A percentile compares a stretch with the other conserved stretches of the same genome.
Evolutionary conservation across 2,329 filamentous ascomycete species (phyloP).

Genomic region (Fusarium hainanense): DNA sequence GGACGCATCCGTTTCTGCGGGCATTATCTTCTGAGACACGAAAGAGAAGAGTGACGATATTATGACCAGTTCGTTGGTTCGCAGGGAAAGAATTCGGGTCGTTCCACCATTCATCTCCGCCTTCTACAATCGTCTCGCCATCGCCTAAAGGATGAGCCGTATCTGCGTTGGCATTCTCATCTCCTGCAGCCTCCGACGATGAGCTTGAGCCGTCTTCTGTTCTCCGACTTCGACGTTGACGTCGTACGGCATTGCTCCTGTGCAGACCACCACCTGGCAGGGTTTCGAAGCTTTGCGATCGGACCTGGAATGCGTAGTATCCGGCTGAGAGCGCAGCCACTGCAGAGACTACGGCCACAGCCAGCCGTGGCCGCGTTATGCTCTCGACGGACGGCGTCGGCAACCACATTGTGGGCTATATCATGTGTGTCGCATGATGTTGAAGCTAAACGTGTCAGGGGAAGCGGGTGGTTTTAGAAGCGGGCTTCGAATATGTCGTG

Average conservation of each 20-base stretch:
- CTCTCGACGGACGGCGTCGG: constrained; percentile 64
- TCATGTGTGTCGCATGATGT: constrained; percentile 50
- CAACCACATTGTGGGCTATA: constrained; percentile 58
- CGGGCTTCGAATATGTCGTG: neutral
- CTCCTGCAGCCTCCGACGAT: constrained; percentile 54
- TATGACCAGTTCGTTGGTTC: constrained; percentile 72
- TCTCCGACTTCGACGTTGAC: constrained; percentile 53
- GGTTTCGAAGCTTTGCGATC: constrained; percentile 40
- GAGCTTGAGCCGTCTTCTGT: constrained; percentile 57
- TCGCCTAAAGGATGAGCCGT: constrained; percentile 48
- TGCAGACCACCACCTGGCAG: constrained; percentile 59
- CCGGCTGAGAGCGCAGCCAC: constrained; percentile 66
- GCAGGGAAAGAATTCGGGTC: constrained; percentile 55
- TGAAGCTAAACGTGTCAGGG: constrained; percentile 26
- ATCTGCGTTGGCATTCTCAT: constrained; percentile 58
- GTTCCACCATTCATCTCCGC: constrained; percentile 65
- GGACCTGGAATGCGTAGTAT: constrained; percentile 66
- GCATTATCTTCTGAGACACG: constrained; percentile 95
- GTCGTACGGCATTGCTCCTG: constrained; percentile 75
- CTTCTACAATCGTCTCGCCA: constrained; percentile 54
- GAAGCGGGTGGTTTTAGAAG: constrained; percentile 2
- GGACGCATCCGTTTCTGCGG: constrained; percentile 86
- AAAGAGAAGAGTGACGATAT: constrained; percentile 86
- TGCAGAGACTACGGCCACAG: constrained; percentile 66
- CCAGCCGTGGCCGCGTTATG: constrained; percentile 65